Evolutionary conservation across 805 yeast genomes (phyloP), one percentile per base, ranked within the genome.

Genomic region (Saccharomycopsis javanensis): DNA sequence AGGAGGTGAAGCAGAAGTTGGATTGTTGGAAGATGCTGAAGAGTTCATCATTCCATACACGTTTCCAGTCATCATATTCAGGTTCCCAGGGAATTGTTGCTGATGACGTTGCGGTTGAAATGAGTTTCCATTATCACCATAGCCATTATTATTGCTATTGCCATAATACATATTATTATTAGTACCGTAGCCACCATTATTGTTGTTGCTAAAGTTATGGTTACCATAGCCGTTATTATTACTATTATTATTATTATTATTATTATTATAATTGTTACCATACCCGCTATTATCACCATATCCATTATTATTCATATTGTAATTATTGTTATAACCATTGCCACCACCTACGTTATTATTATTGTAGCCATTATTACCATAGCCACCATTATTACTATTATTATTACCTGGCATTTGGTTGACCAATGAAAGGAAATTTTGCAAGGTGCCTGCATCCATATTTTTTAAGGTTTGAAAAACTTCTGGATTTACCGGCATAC

Each of bases 401-500:
- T 46, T 64, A 64, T 64, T 71, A 66, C 35, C 66, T 42, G 38
- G 54, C 10, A 52, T 42, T 15, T 56, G 48, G 27, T 67, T 69
- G 55, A 69, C 66, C 53, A 71, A 55, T 8, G 67, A 58, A 51
- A 71, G 56, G 57, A 71, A 67, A 54, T 64, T 68, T 51, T 69
- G 71, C n/a, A 71, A 55, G 2, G 72, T 63, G 27, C 60, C 63
- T 23, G 70, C 72, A 57, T 70, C 72, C 61, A 70, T 59, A 15
- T 59, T 61, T 25, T 59, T 55, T 16, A 60, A 54, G 3, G 59
- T 45, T 28, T 48, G 54, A 23, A 57, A 38, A 16, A 57, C 45
- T 7, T 45, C 50, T 27, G 62, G 55, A 37, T 55, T 57, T 27
- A 60, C 27, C 6, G 48, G 28, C 48, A 42, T 42, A 20, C 48